These are phyloP conservation scores for Echites panduratus DNA, from an alignment of 257 asterid genomes.

Conservation along the genomic window DNA sequence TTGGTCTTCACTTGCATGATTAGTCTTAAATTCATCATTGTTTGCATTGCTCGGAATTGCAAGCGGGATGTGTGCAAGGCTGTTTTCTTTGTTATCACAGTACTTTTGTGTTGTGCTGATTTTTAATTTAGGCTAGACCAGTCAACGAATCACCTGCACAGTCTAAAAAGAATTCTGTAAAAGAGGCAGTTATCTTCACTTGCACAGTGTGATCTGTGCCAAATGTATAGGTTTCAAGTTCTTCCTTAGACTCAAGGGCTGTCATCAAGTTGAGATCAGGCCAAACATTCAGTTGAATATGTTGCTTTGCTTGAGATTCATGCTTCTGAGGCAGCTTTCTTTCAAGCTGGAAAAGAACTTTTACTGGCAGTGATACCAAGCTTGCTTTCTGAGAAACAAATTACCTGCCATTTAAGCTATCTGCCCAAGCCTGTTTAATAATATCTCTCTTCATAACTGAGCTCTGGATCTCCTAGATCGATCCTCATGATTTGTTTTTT, in stretches of 20 bases:
- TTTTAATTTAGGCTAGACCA: background rate
- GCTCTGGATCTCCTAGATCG: background rate
- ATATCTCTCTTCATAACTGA: background rate
- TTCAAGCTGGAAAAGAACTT: background rate
- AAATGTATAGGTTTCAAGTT: background rate
- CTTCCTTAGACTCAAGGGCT: background rate
- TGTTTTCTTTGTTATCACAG: background rate
- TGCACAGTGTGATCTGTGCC: background rate
- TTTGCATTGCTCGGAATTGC: background rate
- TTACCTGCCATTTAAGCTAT: background rate
- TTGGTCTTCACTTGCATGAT: background rate
- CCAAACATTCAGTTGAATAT: background rate
- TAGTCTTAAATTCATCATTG: background rate
- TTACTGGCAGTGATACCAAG: background rate
- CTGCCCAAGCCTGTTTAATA: background rate
- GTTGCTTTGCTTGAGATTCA: conserved; percentile 6
- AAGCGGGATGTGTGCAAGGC: background rate
- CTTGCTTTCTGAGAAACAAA: background rate
- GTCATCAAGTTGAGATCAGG: conserved; percentile 1
- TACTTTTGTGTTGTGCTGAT: conserved; percentile 1
- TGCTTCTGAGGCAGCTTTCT: conserved; percentile 4
- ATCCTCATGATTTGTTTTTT: background rate
- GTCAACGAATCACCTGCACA: background rate
- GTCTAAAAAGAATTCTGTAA: background rate
- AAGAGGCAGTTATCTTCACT: conserved; percentile 1